Percentiles rank a stretch among this genome's conserved stretches.
phyloP scores from a whole-genome alignment of 306 rosid genomes.

The Ormosia semicastrata region DNA sequence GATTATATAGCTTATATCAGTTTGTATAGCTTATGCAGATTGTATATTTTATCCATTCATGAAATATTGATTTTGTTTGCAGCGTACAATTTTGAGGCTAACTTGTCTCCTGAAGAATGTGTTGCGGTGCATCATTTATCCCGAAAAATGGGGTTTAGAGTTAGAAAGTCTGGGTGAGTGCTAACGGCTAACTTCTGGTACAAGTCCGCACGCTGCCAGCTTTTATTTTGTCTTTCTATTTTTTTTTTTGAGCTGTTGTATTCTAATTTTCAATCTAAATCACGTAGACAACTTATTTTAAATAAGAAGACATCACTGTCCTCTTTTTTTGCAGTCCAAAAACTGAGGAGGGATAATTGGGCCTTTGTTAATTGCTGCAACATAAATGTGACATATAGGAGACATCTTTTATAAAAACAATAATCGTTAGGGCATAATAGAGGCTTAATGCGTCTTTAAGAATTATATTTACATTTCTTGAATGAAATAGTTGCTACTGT shows the following conservation, averaged over 20 bases:
- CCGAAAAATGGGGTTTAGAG: slow-evolving; percentile 53
- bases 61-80: slow-evolving; percentile 32
- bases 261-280: too few species aligned
- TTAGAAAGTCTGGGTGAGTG: slow-evolving; percentile 92
- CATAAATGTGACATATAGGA: too few species aligned
- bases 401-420: too few species aligned
- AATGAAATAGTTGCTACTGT: slow-evolving; percentile 17
- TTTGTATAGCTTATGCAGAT: neutral
- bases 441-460: too few species aligned
- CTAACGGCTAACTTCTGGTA: slow-evolving; percentile 7
- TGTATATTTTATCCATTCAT: neutral
- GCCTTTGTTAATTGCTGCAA: too few species aligned
- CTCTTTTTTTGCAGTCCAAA: too few species aligned
- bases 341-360: too few species aligned
- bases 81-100: slow-evolving; percentile 59
- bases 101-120: slow-evolving; percentile 49
- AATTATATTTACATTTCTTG: slow-evolving; percentile 10
- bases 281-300: too few species aligned
- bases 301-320: too few species aligned
- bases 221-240: too few species aligned
- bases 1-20: neutral
- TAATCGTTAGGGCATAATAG: too few species aligned
- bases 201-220: neutral
- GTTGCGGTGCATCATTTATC: slow-evolving; percentile 57
- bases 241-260: too few species aligned